These are phyloP conservation scores for Ustilago trichophora DNA, from an alignment of 1,284 basidiomycete genomes.

Conservation along the genomic window DNA sequence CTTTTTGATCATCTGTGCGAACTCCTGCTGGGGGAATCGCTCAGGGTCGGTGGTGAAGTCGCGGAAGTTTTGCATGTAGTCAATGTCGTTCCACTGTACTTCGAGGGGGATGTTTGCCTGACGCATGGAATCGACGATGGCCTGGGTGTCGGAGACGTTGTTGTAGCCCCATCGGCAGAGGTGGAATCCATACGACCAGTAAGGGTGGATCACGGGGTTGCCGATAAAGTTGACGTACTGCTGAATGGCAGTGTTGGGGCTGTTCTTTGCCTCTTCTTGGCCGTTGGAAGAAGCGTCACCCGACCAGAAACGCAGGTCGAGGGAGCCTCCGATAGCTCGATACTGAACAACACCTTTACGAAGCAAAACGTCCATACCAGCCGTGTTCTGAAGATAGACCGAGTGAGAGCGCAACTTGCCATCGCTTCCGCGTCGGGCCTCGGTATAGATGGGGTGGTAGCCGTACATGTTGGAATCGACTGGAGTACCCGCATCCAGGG, in stretches of 20 bases:
- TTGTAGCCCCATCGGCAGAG: constrained; percentile 56
- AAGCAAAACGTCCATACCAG: constrained; percentile 52
- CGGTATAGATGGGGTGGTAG: constrained; percentile 75
- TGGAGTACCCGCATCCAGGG: constrained; percentile 70
- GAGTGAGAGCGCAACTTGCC: constrained; percentile 37
- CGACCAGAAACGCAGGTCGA: constrained; percentile 55
- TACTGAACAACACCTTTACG: constrained; percentile 48
- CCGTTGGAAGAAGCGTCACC: constrained; percentile 17
- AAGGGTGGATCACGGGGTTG: constrained; percentile 41
- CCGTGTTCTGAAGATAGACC: constrained; percentile 44
- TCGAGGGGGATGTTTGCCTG: constrained; percentile 73
- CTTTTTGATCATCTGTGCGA: constrained; percentile 73
- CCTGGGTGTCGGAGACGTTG: constrained; percentile 41
- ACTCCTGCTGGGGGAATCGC: constrained; percentile 73
- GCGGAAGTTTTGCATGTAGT: constrained; percentile 73
- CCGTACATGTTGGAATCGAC: constrained; percentile 72
- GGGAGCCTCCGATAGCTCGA: constrained; percentile 53
- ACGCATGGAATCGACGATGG: constrained; percentile 41
- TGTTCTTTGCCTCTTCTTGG: constrained; percentile 16
- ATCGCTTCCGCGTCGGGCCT: constrained; percentile 72
- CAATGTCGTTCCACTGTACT: constrained; percentile 82
- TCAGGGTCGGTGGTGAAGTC: constrained; percentile 78
- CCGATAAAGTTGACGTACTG: constrained; percentile 56
- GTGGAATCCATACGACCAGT: constrained; percentile 57
- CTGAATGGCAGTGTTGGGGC: constrained; percentile 41